phyloP scores from a whole-genome alignment of 768 basidiomycete species.

The Trametes punicea region DNA sequence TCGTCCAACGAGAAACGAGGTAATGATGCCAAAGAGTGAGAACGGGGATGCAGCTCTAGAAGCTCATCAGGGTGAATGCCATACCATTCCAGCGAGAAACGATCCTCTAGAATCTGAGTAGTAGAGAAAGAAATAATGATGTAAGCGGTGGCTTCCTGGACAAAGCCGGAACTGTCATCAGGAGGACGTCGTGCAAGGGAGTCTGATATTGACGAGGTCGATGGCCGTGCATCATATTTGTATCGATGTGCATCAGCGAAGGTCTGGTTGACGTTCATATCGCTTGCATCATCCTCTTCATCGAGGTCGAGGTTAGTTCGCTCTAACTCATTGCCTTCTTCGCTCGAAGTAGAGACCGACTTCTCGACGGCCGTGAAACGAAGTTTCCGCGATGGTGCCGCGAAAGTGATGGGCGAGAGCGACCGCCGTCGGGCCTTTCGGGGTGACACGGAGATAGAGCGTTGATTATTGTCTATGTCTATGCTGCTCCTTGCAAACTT shows the following conservation, averaged over 20 bases:
- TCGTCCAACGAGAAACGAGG: slow-evolving; percentile 37
- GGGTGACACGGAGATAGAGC: slow-evolving; percentile 23
- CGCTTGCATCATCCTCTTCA: slow-evolving; percentile 34
- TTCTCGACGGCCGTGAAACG: slow-evolving; percentile 1
- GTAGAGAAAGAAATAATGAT: slow-evolving; percentile 64
- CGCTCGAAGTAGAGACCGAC: not conserved
- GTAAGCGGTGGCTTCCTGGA: slow-evolving; percentile 60
- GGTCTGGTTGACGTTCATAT: slow-evolving; percentile 26
- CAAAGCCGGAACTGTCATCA: slow-evolving; percentile 61
- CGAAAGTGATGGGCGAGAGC: slow-evolving; percentile 70
- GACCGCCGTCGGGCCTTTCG: slow-evolving; percentile 35
- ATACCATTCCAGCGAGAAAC: slow-evolving; percentile 55
- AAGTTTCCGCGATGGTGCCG: slow-evolving; percentile 30
- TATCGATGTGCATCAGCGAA: slow-evolving; percentile 18
- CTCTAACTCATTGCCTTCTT: slow-evolving; percentile 16
- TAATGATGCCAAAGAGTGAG: slow-evolving; percentile 36
- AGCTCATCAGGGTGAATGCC: slow-evolving; percentile 59
- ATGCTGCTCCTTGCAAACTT: slow-evolving; percentile 44
- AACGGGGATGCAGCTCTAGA: slow-evolving; percentile 58
- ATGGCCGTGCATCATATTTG: slow-evolving; percentile 20
- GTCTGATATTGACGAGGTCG: slow-evolving; percentile 15
- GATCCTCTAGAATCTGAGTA: slow-evolving; percentile 68
- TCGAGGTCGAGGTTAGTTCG: slow-evolving; percentile 21
- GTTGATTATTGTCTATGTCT: slow-evolving; percentile 11
- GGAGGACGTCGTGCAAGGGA: slow-evolving; percentile 46